These are phyloP conservation scores for Diversispora epigaea DNA, from an alignment of 192 early-diverging fungal genomes.

Conservation along the genomic window DNA sequence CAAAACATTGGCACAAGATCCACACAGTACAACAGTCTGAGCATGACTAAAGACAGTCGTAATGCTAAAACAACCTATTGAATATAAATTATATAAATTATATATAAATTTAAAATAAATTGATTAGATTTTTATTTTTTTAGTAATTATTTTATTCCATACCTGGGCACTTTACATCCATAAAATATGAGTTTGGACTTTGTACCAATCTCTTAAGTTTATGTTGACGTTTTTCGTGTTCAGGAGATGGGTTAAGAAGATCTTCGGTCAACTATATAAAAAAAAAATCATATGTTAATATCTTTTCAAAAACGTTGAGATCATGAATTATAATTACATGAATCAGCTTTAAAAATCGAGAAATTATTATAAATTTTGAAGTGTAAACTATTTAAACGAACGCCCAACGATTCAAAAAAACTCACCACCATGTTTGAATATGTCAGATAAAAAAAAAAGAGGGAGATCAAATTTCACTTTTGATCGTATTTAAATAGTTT, in stretches of 20 bases:
- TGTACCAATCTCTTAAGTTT: slow-evolving; percentile 97
- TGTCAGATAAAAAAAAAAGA: too few species aligned
- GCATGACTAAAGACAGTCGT: slow-evolving; percentile 99
- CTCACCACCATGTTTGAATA: too few species aligned
- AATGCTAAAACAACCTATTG: slow-evolving; percentile 87
- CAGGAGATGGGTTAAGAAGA: slow-evolving; percentile 86
- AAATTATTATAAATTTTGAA: too few species aligned
- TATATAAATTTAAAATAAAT: not conserved
- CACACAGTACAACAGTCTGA: slow-evolving; percentile 97
- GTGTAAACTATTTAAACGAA: too few species aligned
- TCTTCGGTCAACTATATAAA: slow-evolving; percentile 82
- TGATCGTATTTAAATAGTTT: too few species aligned
- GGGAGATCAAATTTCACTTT: too few species aligned
- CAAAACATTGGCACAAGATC: slow-evolving; percentile 93
- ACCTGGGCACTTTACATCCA: slow-evolving; percentile 96
- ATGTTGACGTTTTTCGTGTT: slow-evolving; percentile 81
- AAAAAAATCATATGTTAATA: not conserved
- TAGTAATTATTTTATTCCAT: slow-evolving; percentile 1
- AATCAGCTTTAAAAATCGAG: too few species aligned
- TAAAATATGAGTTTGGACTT: slow-evolving; percentile 96
- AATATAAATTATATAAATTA: not conserved
- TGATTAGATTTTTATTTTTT: too few species aligned
- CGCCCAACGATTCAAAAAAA: too few species aligned
- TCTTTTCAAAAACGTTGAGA: too few species aligned
- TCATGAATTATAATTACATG: too few species aligned